phyloP scores from a whole-genome alignment of 768 basidiomycete genomes.

The Amanita pallidorosea region DNA sequence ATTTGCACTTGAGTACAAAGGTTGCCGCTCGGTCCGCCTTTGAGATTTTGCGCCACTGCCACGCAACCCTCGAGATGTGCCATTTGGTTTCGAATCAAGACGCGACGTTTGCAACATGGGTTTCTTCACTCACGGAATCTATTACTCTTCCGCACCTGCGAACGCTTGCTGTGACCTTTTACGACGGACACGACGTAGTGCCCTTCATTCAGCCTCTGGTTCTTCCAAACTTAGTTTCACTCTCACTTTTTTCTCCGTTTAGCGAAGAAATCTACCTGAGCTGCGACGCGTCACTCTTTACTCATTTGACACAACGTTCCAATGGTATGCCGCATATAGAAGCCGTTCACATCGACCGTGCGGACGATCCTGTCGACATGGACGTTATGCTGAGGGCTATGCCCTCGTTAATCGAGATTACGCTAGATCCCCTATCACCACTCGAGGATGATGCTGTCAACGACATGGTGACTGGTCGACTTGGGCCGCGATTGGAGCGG shows the following conservation, averaged over 20 bases:
- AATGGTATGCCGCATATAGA: not conserved
- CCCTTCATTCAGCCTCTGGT: not conserved
- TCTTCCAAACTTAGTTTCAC: not conserved
- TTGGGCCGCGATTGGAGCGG: not conserved
- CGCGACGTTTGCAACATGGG: not conserved
- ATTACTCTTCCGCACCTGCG: not conserved
- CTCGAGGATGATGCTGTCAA: not conserved
- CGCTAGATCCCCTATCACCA: not conserved
- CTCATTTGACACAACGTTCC: not conserved
- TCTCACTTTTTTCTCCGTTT: not conserved
- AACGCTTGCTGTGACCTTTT: not conserved
- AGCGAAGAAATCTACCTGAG: not conserved
- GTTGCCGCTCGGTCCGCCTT: not conserved
- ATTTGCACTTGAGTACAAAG: not conserved
- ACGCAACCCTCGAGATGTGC: not conserved
- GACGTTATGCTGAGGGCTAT: not conserved
- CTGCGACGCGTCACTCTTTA: not conserved
- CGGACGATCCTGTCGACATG: not conserved
- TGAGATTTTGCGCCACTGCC: not conserved
- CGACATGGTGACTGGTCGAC: not conserved
- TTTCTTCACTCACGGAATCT: not conserved
- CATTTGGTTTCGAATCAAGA: not conserved
- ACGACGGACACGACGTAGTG: not conserved
- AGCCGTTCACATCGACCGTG: not conserved
- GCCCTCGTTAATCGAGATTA: not conserved